Percentiles rank a stretch among this genome's conserved stretches.
These are phyloP conservation scores for Fraxinus quadrangulata DNA, from an alignment of 257 asterid species.

Conservation along the genomic window DNA sequence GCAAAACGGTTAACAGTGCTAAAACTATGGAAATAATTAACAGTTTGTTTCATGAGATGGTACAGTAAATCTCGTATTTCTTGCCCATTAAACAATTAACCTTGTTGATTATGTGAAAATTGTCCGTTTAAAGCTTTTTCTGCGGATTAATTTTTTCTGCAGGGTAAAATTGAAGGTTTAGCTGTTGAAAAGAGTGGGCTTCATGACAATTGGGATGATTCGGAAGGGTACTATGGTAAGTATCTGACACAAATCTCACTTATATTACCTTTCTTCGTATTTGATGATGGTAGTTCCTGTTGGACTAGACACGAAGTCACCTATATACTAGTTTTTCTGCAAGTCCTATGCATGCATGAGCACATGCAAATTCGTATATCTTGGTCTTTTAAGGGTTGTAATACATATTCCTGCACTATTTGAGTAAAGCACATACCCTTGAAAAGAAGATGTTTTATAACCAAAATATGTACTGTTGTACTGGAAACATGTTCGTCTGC, in stretches of 20 bases:
- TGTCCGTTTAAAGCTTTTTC: background rate
- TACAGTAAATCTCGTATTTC: background rate
- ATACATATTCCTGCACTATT: constrained; percentile 1
- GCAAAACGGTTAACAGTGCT: constrained; percentile 48
- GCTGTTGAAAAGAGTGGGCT: constrained; percentile 77
- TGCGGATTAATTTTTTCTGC: constrained; percentile 21
- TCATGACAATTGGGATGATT: constrained; percentile 96
- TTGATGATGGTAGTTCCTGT: constrained; percentile 1
- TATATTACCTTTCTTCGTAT: constrained; percentile 16
- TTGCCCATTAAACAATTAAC: background rate
- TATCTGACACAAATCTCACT: constrained; percentile 15
- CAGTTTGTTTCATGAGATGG: background rate
- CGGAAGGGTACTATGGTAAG: constrained; percentile 94
- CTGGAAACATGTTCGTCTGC: background rate
- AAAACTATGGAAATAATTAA: background rate
- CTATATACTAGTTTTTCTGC: background rate
- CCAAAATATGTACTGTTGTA: constrained; percentile 4
- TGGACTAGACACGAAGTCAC: constrained; percentile 9
- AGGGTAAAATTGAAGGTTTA: constrained; percentile 78
- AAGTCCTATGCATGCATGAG: background rate
- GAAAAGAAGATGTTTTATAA: background rate
- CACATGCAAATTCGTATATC: background rate
- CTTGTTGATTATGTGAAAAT: background rate
- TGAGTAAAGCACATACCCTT: background rate
- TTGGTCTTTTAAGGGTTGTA: background rate